phyloP scores from a whole-genome alignment of 495 filamentous ascomycete genomes.

The Aspergillus leporis region DNA sequence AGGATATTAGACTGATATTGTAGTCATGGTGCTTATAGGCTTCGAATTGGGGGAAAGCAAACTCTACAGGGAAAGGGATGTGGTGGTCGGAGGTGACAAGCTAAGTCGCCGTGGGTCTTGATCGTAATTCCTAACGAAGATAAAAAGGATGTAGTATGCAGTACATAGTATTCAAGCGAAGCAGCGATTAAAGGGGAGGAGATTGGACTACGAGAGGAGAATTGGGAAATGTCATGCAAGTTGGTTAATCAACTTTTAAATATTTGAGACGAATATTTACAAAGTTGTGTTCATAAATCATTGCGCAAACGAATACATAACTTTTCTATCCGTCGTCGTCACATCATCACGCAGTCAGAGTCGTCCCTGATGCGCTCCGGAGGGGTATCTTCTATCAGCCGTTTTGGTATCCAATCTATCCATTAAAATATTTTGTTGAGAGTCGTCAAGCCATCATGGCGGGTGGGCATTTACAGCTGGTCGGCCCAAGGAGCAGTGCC shows the following conservation, averaged over 20 bases:
- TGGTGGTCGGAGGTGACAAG: no score
- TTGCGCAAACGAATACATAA: constrained; percentile 26
- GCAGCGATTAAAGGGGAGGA: no score
- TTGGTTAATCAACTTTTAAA: not conserved
- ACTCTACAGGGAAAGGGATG: no score
- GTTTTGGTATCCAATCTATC: constrained; percentile 35
- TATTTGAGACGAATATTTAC: constrained; percentile 27
- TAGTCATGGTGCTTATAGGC: no score
- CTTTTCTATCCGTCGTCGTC: constrained; percentile 14
- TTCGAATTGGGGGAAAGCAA: no score
- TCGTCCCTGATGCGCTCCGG: constrained; percentile 17
- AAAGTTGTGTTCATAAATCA: constrained; percentile 40
- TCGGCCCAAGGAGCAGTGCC: constrained; percentile 46
- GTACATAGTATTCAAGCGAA: no score
- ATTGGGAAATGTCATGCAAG: no score
- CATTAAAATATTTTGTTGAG: constrained; percentile 33
- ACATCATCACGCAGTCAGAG: constrained; percentile 13
- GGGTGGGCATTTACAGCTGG: constrained; percentile 35
- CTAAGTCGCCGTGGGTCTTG: no score
- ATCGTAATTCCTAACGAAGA: no score
- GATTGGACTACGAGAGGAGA: no score
- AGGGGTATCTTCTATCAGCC: constrained; percentile 49
- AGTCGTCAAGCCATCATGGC: constrained; percentile 26
- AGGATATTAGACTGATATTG: no score
- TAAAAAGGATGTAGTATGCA: no score